phyloP scores from a whole-genome alignment of 371 early-diverging fungal genomes.

The Lichtheimia ornata region DNA sequence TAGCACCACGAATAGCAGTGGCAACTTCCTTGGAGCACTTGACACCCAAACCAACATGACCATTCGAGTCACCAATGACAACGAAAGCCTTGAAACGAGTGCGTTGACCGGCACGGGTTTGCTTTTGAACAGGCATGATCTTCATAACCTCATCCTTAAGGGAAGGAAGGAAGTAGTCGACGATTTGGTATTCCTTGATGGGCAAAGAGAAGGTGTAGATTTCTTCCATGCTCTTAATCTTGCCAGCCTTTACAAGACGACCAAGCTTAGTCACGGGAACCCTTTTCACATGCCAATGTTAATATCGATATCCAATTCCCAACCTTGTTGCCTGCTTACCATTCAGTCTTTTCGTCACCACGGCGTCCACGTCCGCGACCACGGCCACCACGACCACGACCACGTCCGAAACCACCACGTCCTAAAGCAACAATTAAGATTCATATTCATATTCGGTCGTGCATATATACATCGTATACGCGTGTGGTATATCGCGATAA shows the following conservation, averaged over 20 bases:
- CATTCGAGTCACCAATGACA: constrained; percentile 95
- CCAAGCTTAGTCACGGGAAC: constrained; percentile 95
- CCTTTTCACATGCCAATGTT: constrained; percentile 31
- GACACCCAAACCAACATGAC: constrained; percentile 97
- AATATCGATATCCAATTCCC: background rate
- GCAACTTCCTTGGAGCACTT: constrained; percentile 99
- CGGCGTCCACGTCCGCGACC: constrained; percentile 76
- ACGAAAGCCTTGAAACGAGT: constrained; percentile 99
- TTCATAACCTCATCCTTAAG: constrained; percentile 99
- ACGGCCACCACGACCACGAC: constrained; percentile 77
- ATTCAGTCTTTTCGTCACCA: constrained; percentile 83
- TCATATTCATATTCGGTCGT: background rate
- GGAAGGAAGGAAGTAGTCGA: constrained; percentile 93
- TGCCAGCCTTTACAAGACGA: constrained; percentile 90
- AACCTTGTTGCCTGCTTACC: constrained; percentile 32
- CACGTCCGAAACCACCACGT: constrained; percentile 80
- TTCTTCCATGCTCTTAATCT: constrained; percentile 85
- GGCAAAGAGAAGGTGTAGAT: constrained; percentile 95
- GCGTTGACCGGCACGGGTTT: constrained; percentile 99
- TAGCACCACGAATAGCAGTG: constrained; percentile 96
- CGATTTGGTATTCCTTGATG: constrained; percentile 99
- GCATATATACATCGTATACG: background rate
- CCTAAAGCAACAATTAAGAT: constrained; percentile 22
- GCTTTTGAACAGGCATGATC: constrained; percentile 99
- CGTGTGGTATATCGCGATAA: background rate